A percentile compares a stretch with the other conserved stretches of the same genome.
phyloP scores from a whole-genome alignment of 345 rosid species.

The Acer negundo region DNA sequence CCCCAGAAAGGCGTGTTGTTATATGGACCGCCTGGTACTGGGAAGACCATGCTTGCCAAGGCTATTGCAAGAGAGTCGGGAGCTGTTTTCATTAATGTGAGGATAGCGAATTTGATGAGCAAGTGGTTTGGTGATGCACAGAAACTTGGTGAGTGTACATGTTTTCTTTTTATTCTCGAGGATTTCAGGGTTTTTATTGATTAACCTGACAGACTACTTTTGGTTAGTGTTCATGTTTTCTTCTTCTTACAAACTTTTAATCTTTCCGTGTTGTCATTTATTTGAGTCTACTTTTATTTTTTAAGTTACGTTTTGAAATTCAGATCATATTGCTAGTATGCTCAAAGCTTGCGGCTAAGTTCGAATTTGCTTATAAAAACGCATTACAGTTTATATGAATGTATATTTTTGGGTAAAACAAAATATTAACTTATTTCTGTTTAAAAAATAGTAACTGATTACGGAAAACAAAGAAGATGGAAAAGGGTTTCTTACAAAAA shows the following conservation, averaged over 20 bases:
- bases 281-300: too few relatives aligned
- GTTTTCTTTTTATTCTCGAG: not conserved
- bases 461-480: not conserved
- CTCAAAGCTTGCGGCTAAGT: too few relatives aligned
- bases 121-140: constrained; percentile 99
- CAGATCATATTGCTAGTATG: too few relatives aligned
- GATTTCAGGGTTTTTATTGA: not conserved
- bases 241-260: too few relatives aligned
- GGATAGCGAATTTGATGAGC: constrained; percentile 92
- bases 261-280: too few relatives aligned
- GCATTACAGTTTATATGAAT: too few relatives aligned
- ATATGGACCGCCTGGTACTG: constrained; percentile 98
- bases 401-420: not conserved
- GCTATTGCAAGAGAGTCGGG: constrained; percentile 98
- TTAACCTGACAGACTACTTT: not conserved
- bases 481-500: not conserved
- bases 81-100: constrained; percentile 92
- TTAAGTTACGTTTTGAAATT: too few relatives aligned
- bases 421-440: not conserved
- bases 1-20: constrained; percentile 97
- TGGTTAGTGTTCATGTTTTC: too few relatives aligned
- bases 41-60: constrained; percentile 99
- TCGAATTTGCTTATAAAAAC: too few relatives aligned
- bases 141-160: constrained; percentile 77
- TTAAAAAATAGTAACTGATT: not conserved